A percentile compares a stretch with the other conserved stretches of the same genome.
These are phyloP conservation scores for Trametes polyzona DNA, from an alignment of 1,284 basidiomycete genomes.

Conservation along the genomic window DNA sequence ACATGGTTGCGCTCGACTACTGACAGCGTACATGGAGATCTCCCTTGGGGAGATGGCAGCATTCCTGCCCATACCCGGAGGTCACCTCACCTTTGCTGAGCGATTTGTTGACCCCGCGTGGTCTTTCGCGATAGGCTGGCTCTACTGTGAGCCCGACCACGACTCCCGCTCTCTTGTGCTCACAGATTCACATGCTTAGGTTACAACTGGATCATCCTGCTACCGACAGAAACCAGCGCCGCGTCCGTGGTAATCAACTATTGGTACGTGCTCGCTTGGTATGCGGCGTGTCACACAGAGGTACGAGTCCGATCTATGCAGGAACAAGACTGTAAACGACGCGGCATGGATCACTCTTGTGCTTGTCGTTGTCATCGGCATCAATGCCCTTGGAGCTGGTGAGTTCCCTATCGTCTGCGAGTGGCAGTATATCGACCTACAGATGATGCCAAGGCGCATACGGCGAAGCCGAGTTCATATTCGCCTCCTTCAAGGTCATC, in stretches of 20 bases:
- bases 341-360: slow-evolving; percentile 80
- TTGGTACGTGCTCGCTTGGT: slow-evolving; percentile 51
- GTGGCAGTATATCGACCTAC: neutral
- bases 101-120: slow-evolving; percentile 83
- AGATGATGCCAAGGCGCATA: slow-evolving; percentile 49
- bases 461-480: slow-evolving; percentile 77
- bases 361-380: slow-evolving; percentile 69
- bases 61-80: slow-evolving; percentile 50
- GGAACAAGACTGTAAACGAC: slow-evolving; percentile 54
- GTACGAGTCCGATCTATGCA: neutral
- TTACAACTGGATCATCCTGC: slow-evolving; percentile 73
- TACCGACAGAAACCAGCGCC: slow-evolving; percentile 81
- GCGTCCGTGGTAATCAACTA: slow-evolving; percentile 79
- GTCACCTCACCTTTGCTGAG: slow-evolving; percentile 80
- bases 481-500: slow-evolving; percentile 80
- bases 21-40: slow-evolving; percentile 27
- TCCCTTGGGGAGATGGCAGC: slow-evolving; percentile 45
- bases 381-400: slow-evolving; percentile 82
- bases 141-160: slow-evolving; percentile 52
- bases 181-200: slow-evolving; percentile 33
- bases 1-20: slow-evolving; percentile 35
- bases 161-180: neutral
- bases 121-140: slow-evolving; percentile 84
- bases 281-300: neutral
- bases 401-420: slow-evolving; percentile 20